A percentile compares a stretch with the other conserved stretches of the same genome.
These are phyloP conservation scores for Colletotrichum liaoningense DNA, from an alignment of 2,329 filamentous ascomycete species.

Conservation along the genomic window DNA sequence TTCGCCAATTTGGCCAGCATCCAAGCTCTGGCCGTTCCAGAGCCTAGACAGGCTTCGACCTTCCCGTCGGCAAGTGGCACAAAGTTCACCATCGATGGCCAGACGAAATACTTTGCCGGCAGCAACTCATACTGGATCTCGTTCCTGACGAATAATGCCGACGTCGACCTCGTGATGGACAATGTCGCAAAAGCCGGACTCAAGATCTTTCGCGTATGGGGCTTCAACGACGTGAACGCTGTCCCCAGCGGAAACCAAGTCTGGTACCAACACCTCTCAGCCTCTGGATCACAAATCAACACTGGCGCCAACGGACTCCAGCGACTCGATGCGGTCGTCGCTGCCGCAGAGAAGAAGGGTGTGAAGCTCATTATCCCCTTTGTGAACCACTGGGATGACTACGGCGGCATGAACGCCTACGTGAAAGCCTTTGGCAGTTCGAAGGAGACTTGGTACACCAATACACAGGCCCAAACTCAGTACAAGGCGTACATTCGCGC, in stretches of 20 bases:
- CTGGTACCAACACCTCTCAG: slow-evolving; percentile 66
- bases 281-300: slow-evolving; percentile 68
- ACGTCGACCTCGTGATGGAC: slow-evolving; percentile 62
- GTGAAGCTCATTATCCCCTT: slow-evolving; percentile 75
- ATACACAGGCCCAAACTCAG: slow-evolving; percentile 57
- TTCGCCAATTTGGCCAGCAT: neutral
- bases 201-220: slow-evolving; percentile 71
- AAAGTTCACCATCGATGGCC: slow-evolving; percentile 54
- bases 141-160: slow-evolving; percentile 61
- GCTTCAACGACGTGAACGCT: slow-evolving; percentile 69
- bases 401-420: slow-evolving; percentile 72
- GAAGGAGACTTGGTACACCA: slow-evolving; percentile 66
- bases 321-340: slow-evolving; percentile 69
- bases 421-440: slow-evolving; percentile 64
- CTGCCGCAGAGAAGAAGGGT: slow-evolving; percentile 66
- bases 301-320: slow-evolving; percentile 69
- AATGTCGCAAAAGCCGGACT: slow-evolving; percentile 61
- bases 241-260: slow-evolving; percentile 49
- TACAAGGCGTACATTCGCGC: slow-evolving; percentile 61
- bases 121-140: slow-evolving; percentile 68
- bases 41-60: neutral
- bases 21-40: neutral
- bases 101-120: slow-evolving; percentile 61
- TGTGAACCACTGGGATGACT: slow-evolving; percentile 78
- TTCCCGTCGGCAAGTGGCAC: slow-evolving; percentile 35